phyloP scores from a whole-genome alignment of 768 basidiomycete species.

The Auriculariales sp. region DNA sequence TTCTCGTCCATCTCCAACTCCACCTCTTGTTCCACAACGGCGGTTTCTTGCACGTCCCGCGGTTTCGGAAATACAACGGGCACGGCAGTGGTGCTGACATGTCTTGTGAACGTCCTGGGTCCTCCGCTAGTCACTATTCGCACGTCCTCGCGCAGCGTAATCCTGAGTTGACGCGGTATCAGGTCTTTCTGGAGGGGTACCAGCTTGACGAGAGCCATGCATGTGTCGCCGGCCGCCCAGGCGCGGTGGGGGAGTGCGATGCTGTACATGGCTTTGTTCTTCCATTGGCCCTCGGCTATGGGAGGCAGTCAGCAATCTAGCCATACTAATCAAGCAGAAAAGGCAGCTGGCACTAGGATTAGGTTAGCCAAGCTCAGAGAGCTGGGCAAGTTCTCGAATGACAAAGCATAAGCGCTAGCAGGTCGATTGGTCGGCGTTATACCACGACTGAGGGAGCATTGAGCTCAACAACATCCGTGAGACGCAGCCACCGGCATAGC shows the following conservation, averaged over 20 bases:
- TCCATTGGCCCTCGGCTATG: conserved; percentile 95
- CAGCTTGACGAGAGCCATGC: conserved; percentile 76
- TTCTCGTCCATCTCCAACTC: no score
- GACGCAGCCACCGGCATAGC: no score
- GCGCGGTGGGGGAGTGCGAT: conserved; percentile 91
- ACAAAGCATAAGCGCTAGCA: no score
- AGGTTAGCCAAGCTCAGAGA: no score
- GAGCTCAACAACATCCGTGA: no score
- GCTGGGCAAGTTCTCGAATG: no score
- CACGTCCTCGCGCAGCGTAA: neutral
- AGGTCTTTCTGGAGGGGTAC: conserved; percentile 78
- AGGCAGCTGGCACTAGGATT: no score
- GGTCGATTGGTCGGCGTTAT: no score
- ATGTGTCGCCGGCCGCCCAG: conserved; percentile 78
- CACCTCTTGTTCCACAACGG: no score
- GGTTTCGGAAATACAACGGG: neutral
- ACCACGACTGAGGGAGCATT: no score
- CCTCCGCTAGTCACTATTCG: neutral
- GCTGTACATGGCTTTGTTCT: conserved; percentile 90
- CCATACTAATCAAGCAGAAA: no score
- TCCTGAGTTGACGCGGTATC: neutral
- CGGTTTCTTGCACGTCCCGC: no score
- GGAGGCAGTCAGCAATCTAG: conserved; percentile 67
- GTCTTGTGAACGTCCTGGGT: neutral
- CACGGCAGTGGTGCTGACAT: neutral